phyloP scores from a whole-genome alignment of 176 grass and related monocot species.

The Lolium perenne region DNA sequence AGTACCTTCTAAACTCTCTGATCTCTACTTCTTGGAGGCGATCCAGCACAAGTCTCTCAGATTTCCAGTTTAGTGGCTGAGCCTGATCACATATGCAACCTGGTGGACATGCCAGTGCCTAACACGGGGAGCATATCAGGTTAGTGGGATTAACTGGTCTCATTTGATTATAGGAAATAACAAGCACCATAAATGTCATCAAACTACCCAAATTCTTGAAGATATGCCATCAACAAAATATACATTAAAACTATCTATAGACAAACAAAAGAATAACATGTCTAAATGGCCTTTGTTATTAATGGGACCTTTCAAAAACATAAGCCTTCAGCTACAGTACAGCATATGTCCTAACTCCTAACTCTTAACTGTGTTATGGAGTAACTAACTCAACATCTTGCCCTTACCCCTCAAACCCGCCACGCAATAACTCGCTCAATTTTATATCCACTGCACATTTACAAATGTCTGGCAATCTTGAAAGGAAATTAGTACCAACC shows the following conservation, averaged over 20 bases:
- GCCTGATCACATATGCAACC: too few species aligned
- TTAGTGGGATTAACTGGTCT: too few species aligned
- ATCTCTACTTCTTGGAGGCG: too few species aligned
- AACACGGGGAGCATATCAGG: too few species aligned
- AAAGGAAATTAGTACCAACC: too few species aligned
- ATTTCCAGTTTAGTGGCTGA: too few species aligned
- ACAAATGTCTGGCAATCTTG: not conserved
- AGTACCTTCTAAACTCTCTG: too few species aligned
- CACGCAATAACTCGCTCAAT: not conserved
- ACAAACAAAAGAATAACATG: not conserved
- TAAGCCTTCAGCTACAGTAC: not conserved
- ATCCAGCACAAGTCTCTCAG: too few species aligned
- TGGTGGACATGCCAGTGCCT: too few species aligned
- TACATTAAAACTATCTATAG: not conserved
- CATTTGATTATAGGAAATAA: too few species aligned
- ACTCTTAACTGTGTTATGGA: not conserved
- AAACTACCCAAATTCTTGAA: too few species aligned
- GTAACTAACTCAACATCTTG: not conserved
- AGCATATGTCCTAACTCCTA: slow-evolving; percentile 24
- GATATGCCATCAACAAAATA: slow-evolving; percentile 11
- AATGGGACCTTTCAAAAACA: not conserved
- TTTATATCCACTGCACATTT: slow-evolving; percentile 1
- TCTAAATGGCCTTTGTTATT: not conserved
- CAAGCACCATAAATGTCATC: too few species aligned
- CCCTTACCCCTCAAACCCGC: not conserved